Conservation (phyloP, 257 asterid species). For the Solanum ossicruentum region DNA sequence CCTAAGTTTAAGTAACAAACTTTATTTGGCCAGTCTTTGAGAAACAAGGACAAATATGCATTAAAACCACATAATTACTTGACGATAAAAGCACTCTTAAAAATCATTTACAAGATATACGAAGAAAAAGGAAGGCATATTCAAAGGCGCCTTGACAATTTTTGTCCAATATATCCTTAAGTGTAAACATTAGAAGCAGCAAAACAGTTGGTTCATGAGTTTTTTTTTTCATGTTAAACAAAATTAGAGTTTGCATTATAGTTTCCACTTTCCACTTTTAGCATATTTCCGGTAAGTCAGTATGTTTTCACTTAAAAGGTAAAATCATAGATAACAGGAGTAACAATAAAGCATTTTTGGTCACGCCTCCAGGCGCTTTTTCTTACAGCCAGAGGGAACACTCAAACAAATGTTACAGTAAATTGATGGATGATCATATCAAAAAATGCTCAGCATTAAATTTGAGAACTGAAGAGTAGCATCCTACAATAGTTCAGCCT, state of each 20-base stretch:
- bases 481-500: not conserved
- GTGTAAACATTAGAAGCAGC: not conserved
- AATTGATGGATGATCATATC: not conserved
- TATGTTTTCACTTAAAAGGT: not conserved
- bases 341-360: not conserved
- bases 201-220: not conserved
- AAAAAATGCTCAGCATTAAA: not conserved
- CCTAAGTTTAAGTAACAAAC: constrained; percentile 21
- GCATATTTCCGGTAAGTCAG: not conserved
- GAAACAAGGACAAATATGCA: not conserved
- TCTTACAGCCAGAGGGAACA: not conserved
- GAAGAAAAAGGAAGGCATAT: not conserved
- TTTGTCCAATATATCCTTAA: not conserved
- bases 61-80: not conserved
- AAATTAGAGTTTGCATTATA: not conserved
- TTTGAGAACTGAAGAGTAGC: not conserved
- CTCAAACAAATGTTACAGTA: not conserved
- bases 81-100: not conserved
- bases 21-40: not conserved
- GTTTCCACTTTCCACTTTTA: not conserved
- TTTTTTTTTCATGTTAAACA: not conserved
- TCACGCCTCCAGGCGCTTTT: not conserved
- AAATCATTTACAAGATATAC: not conserved
- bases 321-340: not conserved
- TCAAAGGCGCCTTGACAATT: not conserved